Evolutionary conservation across 805 yeast species (phyloP), one percentile per base, ranked within the genome.

Genomic region (Ogataea degrootiae): DNA sequence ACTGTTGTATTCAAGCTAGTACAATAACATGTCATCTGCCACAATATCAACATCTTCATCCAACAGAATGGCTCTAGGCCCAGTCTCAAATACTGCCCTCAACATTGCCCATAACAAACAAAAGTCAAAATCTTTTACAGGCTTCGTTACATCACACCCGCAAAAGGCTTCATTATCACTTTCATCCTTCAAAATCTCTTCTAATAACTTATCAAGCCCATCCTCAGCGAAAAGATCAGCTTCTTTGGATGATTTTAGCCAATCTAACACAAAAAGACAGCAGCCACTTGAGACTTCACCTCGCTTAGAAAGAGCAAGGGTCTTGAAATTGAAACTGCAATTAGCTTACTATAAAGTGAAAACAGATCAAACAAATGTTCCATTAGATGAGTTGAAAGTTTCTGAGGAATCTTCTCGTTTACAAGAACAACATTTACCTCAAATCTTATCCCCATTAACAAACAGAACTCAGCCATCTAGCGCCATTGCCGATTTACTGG

Each of bases 261-360:
- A 16, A 7, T 22, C 37, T 14, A 29, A 34, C 33, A 29, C 33
- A 40, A 38, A 42, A 49, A 39, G 37, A 34, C 16, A 17, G 33
- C 39, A 36, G 16, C 42, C 26, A 37, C 22, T 34, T 6, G 39
- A 52, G 14, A 39, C 48, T 8, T 54, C 66, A 22, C 66, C 65
- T 45, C 50, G 58, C 33, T 49, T 59, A 47, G 56, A 63, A 54
- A 61, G 69, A 34, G 76, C 75, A 6, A 59, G 73, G 42, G 68
- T 67, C 53, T 66, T 79, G 49, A 72, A 74, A 53, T 62, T 73
- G 48, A 70, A 80, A 52, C 61, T 79, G 22, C 74, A 75, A 53
- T 56, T 77, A 42, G 83, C 83, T 2, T 75, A 75, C 54, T 78
- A 71, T 59, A 79, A 77, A 55, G 71, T 73, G 39, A 68, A 69